Base-by-base conservation (phyloP, 495 filamentous ascomycete species). In the Platismatia glauca region DNA sequence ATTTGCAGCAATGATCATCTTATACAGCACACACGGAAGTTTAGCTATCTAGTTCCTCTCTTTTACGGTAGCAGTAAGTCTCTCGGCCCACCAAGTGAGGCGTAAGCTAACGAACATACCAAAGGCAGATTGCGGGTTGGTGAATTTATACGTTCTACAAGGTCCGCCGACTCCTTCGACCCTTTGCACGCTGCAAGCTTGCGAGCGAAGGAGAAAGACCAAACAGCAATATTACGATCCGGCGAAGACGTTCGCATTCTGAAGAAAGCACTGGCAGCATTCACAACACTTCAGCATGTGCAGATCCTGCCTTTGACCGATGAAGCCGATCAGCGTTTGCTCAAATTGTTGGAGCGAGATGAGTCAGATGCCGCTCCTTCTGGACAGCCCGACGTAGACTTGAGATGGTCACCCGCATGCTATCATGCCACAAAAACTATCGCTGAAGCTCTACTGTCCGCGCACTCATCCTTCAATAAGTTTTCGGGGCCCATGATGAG, bases 21-120 rank as follows among this genome's bases (percentile, higher is more conserved):
- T 24, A 80, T 83, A 41, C 77, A 74, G 64, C 79, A 85, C 73
- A 84, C 87, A 55, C 83, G 79, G 71, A 82, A 85, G 68, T 83
- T 89, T 71, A 86, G 83, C 67, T 89, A 89, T 70, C 81, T 89
- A 74, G 82, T 89, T 70, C 85, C 85, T 68, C 84, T 80, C 59
- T 87, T 87, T 71, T 88, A 88, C 73, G 70, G 58, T 73, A 74
- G 78, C 79, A 72, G 72, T 73, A 71, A 53, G 60, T 64, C 56
- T 56, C 41, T 57, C 20, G 13, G 18, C 16, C 29, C 9, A 16
- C 16, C 29, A 27, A 24, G 22, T 46, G 27, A 22, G 18, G 16
- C 4, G 29, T 34, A 35, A 57, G 52, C 61, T 69, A 27, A 70
- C 44, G 62, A 46, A 66, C n/a, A n/a, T 29, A 44, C 43, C 20